Base-by-base conservation (phyloP, 2,329 filamentous ascomycete species). In the Escovopsis sp. region DNA sequence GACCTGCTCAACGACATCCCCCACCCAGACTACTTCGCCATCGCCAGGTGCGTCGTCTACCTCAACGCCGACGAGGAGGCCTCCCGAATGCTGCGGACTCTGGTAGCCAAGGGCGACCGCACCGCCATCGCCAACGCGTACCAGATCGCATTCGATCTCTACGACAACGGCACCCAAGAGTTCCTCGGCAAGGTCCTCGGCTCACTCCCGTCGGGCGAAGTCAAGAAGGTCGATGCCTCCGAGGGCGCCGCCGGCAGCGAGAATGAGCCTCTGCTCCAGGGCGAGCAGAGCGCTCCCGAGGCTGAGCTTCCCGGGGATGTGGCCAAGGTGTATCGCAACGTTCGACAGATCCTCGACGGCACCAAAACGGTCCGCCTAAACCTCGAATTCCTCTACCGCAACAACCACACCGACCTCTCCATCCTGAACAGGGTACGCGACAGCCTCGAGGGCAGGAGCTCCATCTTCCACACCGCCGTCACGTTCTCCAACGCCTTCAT, bases 401-500 rank as follows among this genome's bases (percentile, higher is more conserved):
- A 87, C 60, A 94, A 94, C 61, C 86, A 81, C 52, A 87, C 86
- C 27, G 90, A 98, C 51, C 71, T 86, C 43, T 81, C 77, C 48
- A 90, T 98, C 41, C 66, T 98, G 39, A 94, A 94, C 69, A 94
- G 94, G 63, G 79, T 98, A 31, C 81, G 88, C 34, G 90, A 98
- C 55, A 94, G 87, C 47, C 65, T 98, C 13, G 90, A 98, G 54
- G 86, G 87, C 26, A 76, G 92, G 35, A 96, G 94, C 61, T 96
- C 88, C 23, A 98, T 98, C 47, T 96, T 96, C 70, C 90, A 98
- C 58, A 93, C 86, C 1, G 86, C 87, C 4, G 85, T 98, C 37
- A 96, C 90, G 1, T 90, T 98, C 51, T 90, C 88, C 52, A 96
- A 96, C 50, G 90, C 87, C 10, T 96, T 98, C 56, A 98, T 98